These are phyloP conservation scores for Diversispora eburnea DNA, from an alignment of 192 early-diverging fungal species.

Conservation along the genomic window DNA sequence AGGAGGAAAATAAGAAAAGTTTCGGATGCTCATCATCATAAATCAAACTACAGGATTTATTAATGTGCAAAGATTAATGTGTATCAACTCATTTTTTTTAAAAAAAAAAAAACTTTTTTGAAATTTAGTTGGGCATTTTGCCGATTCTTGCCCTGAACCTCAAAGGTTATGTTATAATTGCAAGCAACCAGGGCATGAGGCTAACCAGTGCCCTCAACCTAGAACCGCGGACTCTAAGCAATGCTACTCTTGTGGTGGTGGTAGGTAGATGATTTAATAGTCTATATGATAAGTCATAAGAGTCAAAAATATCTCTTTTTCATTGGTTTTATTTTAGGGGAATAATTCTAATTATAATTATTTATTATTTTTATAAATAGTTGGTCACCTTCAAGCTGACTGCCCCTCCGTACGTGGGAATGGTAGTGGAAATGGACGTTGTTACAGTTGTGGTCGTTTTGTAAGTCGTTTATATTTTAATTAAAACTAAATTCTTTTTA, in stretches of 20 bases:
- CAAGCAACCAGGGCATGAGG: conserved; percentile 51
- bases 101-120: not conserved
- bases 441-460: conserved; percentile 49
- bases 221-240: conserved; percentile 45
- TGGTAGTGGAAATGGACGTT: conserved; percentile 36
- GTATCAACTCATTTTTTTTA: not conserved
- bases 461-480: conserved; percentile 36
- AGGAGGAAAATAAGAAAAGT: not conserved
- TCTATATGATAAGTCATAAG: no score
- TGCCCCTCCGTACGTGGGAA: conserved; percentile 41
- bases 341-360: no score
- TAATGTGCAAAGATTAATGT: not conserved
- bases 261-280: conserved; percentile 20
- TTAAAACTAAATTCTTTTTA: not conserved
- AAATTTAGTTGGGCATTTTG: conserved; percentile 49
- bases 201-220: conserved; percentile 46
- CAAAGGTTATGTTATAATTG: conserved; percentile 60
- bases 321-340: no score
- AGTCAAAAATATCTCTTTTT: no score
- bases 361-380: conserved; percentile 27
- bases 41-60: not conserved
- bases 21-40: not conserved
- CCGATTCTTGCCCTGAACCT: conserved; percentile 45
- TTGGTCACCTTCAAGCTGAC: conserved; percentile 52
- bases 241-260: conserved; percentile 54